Evolutionary conservation across 371 early-diverging fungal species (phyloP).

Genomic region (Rhizopus stolonifer): DNA sequence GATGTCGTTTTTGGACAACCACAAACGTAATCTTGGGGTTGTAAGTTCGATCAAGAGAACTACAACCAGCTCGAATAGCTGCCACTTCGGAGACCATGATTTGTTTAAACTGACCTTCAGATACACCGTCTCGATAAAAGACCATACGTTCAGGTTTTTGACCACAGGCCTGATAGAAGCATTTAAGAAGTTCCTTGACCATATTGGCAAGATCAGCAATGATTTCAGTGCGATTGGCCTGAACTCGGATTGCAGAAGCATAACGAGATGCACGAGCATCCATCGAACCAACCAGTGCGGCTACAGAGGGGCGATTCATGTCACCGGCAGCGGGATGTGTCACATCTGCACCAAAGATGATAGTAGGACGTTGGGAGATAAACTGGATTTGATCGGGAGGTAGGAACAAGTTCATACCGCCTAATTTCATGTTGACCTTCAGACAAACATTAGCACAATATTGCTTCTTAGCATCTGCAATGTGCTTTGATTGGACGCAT

Average conservation of each 20-base stretch:
- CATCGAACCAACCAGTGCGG: constrained; percentile 61
- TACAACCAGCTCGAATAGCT: constrained; percentile 76
- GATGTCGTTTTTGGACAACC: constrained; percentile 94
- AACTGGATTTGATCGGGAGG: constrained; percentile 32
- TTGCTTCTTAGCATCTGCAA: constrained; percentile 56
- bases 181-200: constrained; percentile 76
- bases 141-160: constrained; percentile 82
- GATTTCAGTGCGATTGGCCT: constrained; percentile 79
- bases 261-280: constrained; percentile 82
- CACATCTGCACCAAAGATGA: constrained; percentile 93
- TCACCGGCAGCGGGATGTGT: constrained; percentile 81
- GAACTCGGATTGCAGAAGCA: constrained; percentile 75
- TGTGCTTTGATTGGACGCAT: constrained; percentile 82
- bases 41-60: constrained; percentile 62
- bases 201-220: constrained; percentile 80
- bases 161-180: constrained; percentile 67
- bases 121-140: constrained; percentile 92
- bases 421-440: constrained; percentile 83
- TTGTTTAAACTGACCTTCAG: constrained; percentile 82
- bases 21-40: constrained; percentile 85
- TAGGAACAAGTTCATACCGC: constrained; percentile 68
- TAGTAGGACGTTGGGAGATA: constrained; percentile 67
- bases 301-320: constrained; percentile 74
- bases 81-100: constrained; percentile 76
- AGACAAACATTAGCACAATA: constrained; percentile 73